Conservation (phyloP, 1,284 basidiomycete species). For the Golubevia sp. region DNA sequence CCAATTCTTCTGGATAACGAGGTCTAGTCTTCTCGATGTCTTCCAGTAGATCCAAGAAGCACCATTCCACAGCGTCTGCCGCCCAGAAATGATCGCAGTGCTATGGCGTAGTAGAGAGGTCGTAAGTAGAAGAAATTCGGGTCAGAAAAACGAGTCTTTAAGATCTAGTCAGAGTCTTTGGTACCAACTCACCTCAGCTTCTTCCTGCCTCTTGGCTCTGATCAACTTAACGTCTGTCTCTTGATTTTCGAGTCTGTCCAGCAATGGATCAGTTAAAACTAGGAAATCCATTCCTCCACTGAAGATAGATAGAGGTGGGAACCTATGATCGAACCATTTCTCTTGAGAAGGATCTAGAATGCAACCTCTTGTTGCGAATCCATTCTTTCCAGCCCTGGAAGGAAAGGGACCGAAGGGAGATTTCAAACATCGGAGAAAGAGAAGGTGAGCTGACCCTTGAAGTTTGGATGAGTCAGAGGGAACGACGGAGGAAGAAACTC, state of each 20-base stretch:
- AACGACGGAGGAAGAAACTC: no score
- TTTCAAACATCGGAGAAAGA: conserved; percentile 67
- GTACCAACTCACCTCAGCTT: conserved; percentile 64
- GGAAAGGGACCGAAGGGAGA: not conserved
- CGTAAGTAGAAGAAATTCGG: not conserved
- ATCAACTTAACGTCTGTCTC: conserved; percentile 66
- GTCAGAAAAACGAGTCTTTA: conserved; percentile 4
- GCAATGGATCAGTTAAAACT: conserved; percentile 47
- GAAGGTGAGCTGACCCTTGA: no score
- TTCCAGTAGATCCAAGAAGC: conserved; percentile 62
- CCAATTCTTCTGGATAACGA: conserved; percentile 36
- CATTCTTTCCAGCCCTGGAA: conserved; percentile 69
- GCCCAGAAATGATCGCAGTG: conserved; percentile 66
- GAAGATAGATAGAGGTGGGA: conserved; percentile 69
- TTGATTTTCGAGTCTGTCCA: conserved; percentile 36
- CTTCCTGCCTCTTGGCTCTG: conserved; percentile 66
- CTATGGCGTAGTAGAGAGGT: not conserved
- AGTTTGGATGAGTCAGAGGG: no score
- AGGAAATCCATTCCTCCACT: conserved; percentile 63
- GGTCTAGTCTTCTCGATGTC: conserved; percentile 60
- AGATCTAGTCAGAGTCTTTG: conserved; percentile 10
- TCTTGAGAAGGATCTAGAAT: conserved; percentile 66
- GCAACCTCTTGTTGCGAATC: conserved; percentile 69
- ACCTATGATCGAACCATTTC: conserved; percentile 68
- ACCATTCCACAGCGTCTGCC: conserved; percentile 70